Base-by-base conservation (phyloP, 1,284 basidiomycete genomes). In the Singerocomus inundabilis region DNA sequence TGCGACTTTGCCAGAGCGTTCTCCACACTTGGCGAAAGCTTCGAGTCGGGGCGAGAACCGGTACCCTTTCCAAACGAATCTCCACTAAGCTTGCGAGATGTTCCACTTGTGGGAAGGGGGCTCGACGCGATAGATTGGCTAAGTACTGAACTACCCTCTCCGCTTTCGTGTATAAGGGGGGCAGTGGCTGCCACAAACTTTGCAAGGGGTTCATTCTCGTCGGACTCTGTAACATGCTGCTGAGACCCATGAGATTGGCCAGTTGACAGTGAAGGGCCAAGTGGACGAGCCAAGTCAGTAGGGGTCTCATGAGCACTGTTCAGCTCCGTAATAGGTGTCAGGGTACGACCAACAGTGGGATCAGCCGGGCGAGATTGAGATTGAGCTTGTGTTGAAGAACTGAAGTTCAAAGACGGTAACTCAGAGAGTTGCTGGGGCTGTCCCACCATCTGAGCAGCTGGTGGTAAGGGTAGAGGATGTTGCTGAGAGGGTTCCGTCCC, bases 271-370 rank as follows among this genome's bases (percentile, higher is more conserved):
- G 64, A 58, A 33, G 54, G 60, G 13, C 53, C 62, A 0, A n/a
- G 50, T 16, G 48, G 9, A 18, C 34, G 64, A 16, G 44, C 13
- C 21, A 57, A 46, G 42, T 65, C 67, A n/a, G 41, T 38, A 41
- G 30, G 7, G 6, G 63, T 65, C 42, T 68, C 64, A 35, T 42
- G 57, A 35, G 56, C 54, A 45, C 54, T 70, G 56, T 69, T 77
- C 41, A 66, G 63, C 57, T 78, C 79, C 15, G 72, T 75, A 47
- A 81, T 79, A 15, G 77, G 76, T 6, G 77, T 74, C 26, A 81
- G 61, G 7, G 67, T 34, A 45, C 66, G 68, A 30, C 59, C 48
- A 16, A 48, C 13, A 21, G 35, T 41, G 9, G 34, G 37, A 33
- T 66, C 62, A 9, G 39, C 24, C 6, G 51, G 30, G 43, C 49